These are phyloP conservation scores for Angophora floribunda DNA, from an alignment of 345 rosid species.

Conservation along the genomic window DNA sequence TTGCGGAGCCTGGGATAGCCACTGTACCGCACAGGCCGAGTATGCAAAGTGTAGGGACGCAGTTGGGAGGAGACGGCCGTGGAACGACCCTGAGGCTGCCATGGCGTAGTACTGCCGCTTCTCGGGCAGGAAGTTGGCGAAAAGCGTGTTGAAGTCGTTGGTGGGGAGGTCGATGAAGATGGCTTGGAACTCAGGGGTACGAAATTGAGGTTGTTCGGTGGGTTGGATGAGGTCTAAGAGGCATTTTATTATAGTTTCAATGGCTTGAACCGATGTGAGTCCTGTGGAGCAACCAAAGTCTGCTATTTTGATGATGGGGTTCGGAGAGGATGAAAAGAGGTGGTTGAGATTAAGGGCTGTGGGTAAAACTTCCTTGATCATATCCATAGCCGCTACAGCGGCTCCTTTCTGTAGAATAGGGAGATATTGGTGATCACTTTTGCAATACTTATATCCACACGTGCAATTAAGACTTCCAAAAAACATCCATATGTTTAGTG, in stretches of 20 bases:
- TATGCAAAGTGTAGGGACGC: neutral
- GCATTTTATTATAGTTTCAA: neutral
- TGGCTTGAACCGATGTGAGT: neutral
- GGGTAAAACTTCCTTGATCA: neutral
- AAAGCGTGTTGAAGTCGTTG: conserved; percentile 1
- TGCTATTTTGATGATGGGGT: neutral
- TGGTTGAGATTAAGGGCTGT: neutral
- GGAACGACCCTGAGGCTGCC: neutral
- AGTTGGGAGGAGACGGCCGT: neutral
- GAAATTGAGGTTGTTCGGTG: neutral
- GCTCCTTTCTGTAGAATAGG: neutral
- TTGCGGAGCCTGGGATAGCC: neutral
- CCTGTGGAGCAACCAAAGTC: neutral
- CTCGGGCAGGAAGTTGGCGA: neutral
- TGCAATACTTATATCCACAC: neutral
- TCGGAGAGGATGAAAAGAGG: neutral
- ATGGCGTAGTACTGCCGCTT: neutral
- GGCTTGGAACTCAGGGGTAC: neutral
- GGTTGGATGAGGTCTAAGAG: neutral
- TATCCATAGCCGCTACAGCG: neutral
- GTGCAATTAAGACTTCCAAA: neutral
- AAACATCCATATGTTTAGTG: neutral
- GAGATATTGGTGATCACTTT: neutral
- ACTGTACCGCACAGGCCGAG: neutral
- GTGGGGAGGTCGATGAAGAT: neutral